A percentile compares a stretch with the other conserved stretches of the same genome.
Conservation (phyloP, 345 rosid species). For the Euclidium syriacum region DNA sequence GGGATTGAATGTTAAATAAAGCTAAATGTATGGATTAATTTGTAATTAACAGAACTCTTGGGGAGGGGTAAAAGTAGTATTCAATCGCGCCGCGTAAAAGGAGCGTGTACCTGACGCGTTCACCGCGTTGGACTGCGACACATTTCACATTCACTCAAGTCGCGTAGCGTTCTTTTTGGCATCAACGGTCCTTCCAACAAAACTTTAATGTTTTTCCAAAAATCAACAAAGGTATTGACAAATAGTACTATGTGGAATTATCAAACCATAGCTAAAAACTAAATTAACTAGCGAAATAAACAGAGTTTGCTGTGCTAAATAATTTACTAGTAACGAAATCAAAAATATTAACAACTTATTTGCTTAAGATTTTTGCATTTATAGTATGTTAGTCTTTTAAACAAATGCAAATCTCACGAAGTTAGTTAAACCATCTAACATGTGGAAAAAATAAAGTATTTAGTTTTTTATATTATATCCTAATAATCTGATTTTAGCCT, state of each 20-base stretch:
- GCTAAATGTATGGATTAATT: too few relatives aligned
- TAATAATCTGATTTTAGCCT: too few relatives aligned
- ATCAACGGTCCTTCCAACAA: too few relatives aligned
- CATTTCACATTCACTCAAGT: not conserved
- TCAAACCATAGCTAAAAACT: not conserved
- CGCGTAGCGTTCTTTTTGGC: not conserved
- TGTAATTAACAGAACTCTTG: too few relatives aligned
- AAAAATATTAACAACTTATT: not conserved
- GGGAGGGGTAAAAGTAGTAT: too few relatives aligned
- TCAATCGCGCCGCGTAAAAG: conserved; percentile 18
- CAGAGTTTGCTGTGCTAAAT: not conserved
- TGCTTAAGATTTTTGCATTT: not conserved
- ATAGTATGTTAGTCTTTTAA: not conserved
- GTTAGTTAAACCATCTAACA: not conserved
- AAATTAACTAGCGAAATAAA: not conserved
- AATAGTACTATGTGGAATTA: not conserved
- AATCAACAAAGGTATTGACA: too few relatives aligned
- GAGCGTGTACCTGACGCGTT: conserved; percentile 4
- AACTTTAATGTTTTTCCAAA: too few relatives aligned
- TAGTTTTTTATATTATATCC: too few relatives aligned
- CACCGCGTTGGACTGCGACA: conserved; percentile 22
- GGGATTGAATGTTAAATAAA: too few relatives aligned
- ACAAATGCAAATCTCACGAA: not conserved
- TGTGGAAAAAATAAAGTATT: too few relatives aligned
- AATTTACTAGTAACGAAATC: not conserved